Evolutionary conservation across 108 stramenopile genomes (phyloP).

Genomic region (Conticribra guillardii): DNA sequence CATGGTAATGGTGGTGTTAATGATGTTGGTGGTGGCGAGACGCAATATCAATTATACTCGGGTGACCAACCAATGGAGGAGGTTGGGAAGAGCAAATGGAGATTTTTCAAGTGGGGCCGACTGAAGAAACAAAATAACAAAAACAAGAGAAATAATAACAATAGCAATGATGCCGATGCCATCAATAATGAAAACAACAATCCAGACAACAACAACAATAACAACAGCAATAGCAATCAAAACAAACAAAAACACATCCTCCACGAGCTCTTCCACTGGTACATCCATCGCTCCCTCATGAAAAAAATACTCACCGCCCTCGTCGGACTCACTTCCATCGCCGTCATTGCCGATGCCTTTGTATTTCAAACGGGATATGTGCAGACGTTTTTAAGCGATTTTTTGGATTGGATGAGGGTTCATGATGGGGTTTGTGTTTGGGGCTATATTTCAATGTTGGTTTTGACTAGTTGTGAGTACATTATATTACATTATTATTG

Average conservation of each 20-base stretch:
- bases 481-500: neutral
- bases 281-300: slow-evolving; percentile 32
- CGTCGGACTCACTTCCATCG: slow-evolving; percentile 13
- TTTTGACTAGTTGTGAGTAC: slow-evolving; percentile 14
- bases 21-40: no score
- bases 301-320: slow-evolving; percentile 37
- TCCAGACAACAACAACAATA: neutral
- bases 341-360: slow-evolving; percentile 30
- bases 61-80: no score
- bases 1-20: no score
- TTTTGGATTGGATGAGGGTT: slow-evolving; percentile 19
- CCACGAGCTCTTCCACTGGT: slow-evolving; percentile 20
- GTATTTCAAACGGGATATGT: slow-evolving; percentile 8
- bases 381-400: neutral
- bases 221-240: neutral
- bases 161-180: no score
- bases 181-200: no score
- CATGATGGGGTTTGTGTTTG: slow-evolving; percentile 14
- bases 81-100: no score
- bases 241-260: neutral
- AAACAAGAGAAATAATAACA: no score
- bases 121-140: no score
- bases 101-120: no score
- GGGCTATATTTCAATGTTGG: slow-evolving; percentile 27
- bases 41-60: no score